Percentiles rank a stretch among this genome's conserved stretches.
phyloP scores from a whole-genome alignment of 768 basidiomycete genomes.

The Glaciozyma martinii region DNA sequence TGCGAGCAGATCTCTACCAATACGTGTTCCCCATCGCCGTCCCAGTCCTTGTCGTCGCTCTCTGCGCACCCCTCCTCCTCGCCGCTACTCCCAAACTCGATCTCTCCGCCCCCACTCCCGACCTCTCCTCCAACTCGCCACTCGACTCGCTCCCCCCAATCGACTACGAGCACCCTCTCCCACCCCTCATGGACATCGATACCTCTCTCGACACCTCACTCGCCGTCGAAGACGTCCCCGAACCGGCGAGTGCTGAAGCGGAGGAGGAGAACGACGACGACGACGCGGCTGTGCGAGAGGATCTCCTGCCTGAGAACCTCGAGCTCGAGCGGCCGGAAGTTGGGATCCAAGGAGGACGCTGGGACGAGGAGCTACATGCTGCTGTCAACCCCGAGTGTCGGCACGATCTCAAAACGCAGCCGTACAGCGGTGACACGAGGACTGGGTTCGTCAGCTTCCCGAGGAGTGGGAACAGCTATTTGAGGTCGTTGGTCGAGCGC shows the following conservation, averaged over 20 bases:
- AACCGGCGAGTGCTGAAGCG: no score
- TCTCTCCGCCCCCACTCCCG: no score
- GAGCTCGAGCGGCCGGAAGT: not conserved
- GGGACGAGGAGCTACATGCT: conserved; percentile 16
- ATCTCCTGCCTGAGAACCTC: no score
- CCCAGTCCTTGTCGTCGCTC: conserved; percentile 10
- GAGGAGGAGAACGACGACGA: not conserved
- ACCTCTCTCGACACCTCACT: no score
- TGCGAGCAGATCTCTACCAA: conserved; percentile 10
- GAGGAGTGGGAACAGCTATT: conserved; percentile 22
- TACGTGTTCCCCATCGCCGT: conserved; percentile 14
- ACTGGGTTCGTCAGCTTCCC: conserved; percentile 26
- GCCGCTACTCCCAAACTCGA: not conserved
- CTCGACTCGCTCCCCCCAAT: no score
- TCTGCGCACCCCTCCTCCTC: conserved; percentile 8
- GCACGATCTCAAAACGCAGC: conserved; percentile 1
- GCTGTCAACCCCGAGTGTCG: conserved; percentile 16
- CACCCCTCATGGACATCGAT: no score
- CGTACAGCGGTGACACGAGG: not conserved
- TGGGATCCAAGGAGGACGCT: conserved; percentile 13
- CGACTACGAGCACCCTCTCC: no score
- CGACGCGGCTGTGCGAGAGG: no score
- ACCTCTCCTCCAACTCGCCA: no score
- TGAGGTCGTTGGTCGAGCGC: conserved; percentile 23
- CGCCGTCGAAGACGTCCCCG: not conserved